Conservation (phyloP, 495 filamentous ascomycete genomes). For the Viridothelium virens region DNA sequence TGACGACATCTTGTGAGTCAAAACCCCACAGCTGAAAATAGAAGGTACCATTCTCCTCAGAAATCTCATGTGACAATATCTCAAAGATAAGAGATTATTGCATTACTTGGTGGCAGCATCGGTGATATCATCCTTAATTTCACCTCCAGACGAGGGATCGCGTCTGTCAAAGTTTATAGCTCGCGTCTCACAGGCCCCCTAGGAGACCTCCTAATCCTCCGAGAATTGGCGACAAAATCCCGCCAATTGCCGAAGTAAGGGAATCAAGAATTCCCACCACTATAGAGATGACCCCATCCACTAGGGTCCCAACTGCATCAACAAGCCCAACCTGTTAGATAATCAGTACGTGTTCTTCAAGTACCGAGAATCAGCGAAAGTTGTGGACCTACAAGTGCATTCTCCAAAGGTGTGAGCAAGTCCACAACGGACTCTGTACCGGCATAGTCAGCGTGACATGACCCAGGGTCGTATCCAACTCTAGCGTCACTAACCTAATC, state of each 20-base stretch:
- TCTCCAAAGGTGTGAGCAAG: constrained; percentile 3
- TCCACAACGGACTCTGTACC: not conserved
- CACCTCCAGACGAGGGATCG: no score
- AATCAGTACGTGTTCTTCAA: no score
- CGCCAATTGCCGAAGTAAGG: not conserved
- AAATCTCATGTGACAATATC: no score
- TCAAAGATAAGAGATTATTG: no score
- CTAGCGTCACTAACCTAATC: not conserved
- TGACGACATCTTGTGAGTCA: no score
- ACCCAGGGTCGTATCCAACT: not conserved
- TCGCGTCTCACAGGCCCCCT: not conserved
- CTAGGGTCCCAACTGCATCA: not conserved
- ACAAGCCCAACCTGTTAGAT: not conserved
- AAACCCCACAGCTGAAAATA: no score
- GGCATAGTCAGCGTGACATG: not conserved
- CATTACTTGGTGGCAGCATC: no score
- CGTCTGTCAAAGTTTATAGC: no score
- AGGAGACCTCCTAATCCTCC: not conserved
- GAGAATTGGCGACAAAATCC: not conserved
- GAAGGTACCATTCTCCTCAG: no score
- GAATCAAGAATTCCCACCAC: constrained; percentile 3
- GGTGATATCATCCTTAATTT: no score
- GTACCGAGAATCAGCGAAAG: no score
- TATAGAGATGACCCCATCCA: not conserved
- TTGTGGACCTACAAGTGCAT: not conserved